Percentiles rank a stretch among this genome's conserved stretches.
phyloP scores from a whole-genome alignment of 2,329 filamentous ascomycete genomes.

The Claviceps sorghi region DNA sequence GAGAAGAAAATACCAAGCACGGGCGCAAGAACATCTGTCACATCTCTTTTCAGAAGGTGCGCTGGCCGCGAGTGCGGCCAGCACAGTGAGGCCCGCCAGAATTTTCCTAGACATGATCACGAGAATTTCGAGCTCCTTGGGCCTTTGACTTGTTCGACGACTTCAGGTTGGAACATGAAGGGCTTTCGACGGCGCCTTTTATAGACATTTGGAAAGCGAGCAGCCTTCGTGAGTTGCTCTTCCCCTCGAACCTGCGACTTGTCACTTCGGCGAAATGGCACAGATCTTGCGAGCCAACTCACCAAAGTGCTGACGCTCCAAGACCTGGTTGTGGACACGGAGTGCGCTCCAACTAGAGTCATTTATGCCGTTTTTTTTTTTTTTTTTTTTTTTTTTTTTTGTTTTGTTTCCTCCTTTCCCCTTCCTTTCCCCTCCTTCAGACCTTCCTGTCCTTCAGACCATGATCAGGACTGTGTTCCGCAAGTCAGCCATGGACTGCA shows the following conservation, averaged over 20 bases:
- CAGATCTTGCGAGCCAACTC: not conserved
- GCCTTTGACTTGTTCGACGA: not conserved
- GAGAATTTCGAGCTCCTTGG: not conserved
- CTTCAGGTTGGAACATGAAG: not conserved
- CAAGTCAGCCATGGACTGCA: not conserved
- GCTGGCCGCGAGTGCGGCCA: constrained; percentile 20
- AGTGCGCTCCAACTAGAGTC: not conserved
- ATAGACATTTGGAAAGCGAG: not conserved
- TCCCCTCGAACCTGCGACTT: not conserved
- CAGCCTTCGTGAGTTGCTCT: not conserved
- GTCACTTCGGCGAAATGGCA: not conserved
- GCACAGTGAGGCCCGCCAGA: not conserved
- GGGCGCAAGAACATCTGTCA: constrained; percentile 21
- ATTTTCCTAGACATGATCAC: not conserved
- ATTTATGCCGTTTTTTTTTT: not conserved
- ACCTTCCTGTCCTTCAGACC: not conserved
- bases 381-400: not conserved
- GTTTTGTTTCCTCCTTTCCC: too few species aligned
- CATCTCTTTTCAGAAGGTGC: constrained; percentile 26
- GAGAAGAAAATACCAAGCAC: constrained; percentile 15
- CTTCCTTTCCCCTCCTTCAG: not conserved
- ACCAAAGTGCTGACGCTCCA: not conserved
- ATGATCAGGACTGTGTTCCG: not conserved
- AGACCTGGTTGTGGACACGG: not conserved
- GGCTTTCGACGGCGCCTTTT: not conserved